These are phyloP conservation scores for Alternaria sp. DNA, from an alignment of 2,329 filamentous ascomycete species.

Conservation along the genomic window DNA sequence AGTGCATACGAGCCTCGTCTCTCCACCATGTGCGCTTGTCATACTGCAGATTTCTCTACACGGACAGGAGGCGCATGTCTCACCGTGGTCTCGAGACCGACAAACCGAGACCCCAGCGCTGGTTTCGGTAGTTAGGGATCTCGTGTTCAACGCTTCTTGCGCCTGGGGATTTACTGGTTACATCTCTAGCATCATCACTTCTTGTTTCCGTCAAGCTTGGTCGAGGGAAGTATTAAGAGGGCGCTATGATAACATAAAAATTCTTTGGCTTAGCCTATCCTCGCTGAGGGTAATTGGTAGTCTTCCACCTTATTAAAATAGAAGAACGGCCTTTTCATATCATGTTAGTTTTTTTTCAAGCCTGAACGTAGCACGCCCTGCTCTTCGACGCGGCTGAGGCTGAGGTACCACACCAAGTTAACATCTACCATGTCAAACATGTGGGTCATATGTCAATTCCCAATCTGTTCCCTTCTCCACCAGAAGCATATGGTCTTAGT, in stretches of 20 bases:
- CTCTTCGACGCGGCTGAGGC: neutral
- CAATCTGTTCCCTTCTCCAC: constrained; percentile 3
- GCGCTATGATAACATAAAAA: neutral
- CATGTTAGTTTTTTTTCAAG: neutral
- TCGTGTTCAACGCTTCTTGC: constrained; percentile 13
- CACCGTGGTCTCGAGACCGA: constrained; percentile 17
- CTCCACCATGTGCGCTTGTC: constrained; percentile 28
- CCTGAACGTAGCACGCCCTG: neutral
- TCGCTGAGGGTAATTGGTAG: no score
- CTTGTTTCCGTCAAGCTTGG: constrained; percentile 1
- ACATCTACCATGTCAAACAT: constrained; percentile 1
- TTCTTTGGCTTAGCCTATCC: neutral
- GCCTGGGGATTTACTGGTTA: neutral
- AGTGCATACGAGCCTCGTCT: constrained; percentile 15
- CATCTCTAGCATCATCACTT: constrained; percentile 7
- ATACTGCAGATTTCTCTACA: constrained; percentile 22
- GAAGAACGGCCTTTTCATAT: no score
- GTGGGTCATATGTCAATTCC: constrained; percentile 12
- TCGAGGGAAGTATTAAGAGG: constrained; percentile 3
- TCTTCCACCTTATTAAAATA: no score
- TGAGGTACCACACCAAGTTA: neutral
- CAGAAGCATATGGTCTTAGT: neutral
- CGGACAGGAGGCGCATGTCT: constrained; percentile 18
- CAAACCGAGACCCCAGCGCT: constrained; percentile 18
- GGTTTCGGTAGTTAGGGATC: constrained; percentile 21